Base-by-base conservation (phyloP, 108 stramenopile species). In the Nannochloropsis salina region DNA sequence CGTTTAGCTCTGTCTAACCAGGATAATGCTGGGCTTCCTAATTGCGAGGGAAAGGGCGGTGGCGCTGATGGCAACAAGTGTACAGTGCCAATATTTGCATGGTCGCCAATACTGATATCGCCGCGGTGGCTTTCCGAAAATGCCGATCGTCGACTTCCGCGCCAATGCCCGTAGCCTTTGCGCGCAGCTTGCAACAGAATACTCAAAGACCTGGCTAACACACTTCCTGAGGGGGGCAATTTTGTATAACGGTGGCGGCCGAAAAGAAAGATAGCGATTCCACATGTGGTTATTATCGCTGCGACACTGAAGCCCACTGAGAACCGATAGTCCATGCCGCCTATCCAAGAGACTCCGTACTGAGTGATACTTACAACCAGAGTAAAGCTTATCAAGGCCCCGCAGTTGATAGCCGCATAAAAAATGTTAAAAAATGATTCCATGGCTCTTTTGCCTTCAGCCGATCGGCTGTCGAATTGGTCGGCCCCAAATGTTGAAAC, bases 401-500 rank as follows among this genome's bases (percentile, higher is more conserved):
- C 91, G 21, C 91, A 82, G 80, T 92, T 92, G 51, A 92, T 89
- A 43, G 86, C 45, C 89, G 89, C 89, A 86, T 92, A 92, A 85
- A 92, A 92, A 84, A 20, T 90, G 18, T 88, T 90, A 82, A 91
- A 91, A 43, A 89, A 90, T 10, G 89, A 89, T 12, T 42, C 80
- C 51, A 83, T 89, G 41, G 85, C 89, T 42, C 84, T 3, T 6
- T 40, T 51, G 82, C 90, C 91, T 44, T 83, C 81, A 9, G 85
- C 81, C 45, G 89, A 84, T 40, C 43, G 12, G 12, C 84, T 83
- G 42, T 91, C 86, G 61, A 91, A 91, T 82, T 91, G 91, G 42
- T 91, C 91, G 11, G 91, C 91, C 8, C 91, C 91, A 43, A 91
- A 90, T 9, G 90, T 90, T 20, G 86, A 87, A 21, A 91, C 91